A percentile compares a stretch with the other conserved stretches of the same genome.
Conservation (phyloP, 768 basidiomycete genomes). For the Lyophyllum atratum region DNA sequence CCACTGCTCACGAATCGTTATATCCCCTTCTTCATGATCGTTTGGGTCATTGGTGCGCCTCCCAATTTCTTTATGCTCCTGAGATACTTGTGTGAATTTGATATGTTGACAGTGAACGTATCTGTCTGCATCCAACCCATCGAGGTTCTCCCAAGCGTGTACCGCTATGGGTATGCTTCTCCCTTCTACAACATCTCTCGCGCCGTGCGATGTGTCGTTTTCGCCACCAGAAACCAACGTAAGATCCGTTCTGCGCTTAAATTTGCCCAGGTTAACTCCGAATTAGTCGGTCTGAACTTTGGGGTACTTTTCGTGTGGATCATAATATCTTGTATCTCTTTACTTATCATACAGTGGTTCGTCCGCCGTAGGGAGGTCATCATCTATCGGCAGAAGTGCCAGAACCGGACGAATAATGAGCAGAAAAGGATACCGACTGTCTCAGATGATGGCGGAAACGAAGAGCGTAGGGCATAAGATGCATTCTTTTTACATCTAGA, state of each 20-base stretch:
- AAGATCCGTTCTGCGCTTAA: background rate
- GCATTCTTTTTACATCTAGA: no score
- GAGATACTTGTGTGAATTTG: background rate
- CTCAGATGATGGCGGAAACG: background rate
- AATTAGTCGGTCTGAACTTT: constrained; percentile 61
- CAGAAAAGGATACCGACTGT: background rate
- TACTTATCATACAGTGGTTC: constrained; percentile 52
- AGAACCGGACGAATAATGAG: background rate
- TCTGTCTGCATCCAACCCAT: constrained; percentile 63
- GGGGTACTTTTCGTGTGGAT: constrained; percentile 61
- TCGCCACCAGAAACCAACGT: constrained; percentile 53
- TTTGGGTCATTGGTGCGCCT: constrained; percentile 65
- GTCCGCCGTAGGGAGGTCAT: constrained; percentile 23
- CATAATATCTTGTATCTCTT: constrained; percentile 51
- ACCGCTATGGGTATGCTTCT: constrained; percentile 65
- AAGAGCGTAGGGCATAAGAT: background rate
- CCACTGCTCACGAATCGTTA: constrained; percentile 58
- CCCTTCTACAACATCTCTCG: constrained; percentile 75
- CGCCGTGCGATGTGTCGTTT: constrained; percentile 63
- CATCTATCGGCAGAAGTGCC: background rate
- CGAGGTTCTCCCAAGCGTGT: constrained; percentile 56
- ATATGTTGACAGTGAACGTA: constrained; percentile 52
- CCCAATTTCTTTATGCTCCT: background rate
- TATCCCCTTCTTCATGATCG: constrained; percentile 64
- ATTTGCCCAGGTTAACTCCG: background rate